These are phyloP conservation scores for Myrica gale DNA, from an alignment of 306 rosid genomes.

Conservation along the genomic window DNA sequence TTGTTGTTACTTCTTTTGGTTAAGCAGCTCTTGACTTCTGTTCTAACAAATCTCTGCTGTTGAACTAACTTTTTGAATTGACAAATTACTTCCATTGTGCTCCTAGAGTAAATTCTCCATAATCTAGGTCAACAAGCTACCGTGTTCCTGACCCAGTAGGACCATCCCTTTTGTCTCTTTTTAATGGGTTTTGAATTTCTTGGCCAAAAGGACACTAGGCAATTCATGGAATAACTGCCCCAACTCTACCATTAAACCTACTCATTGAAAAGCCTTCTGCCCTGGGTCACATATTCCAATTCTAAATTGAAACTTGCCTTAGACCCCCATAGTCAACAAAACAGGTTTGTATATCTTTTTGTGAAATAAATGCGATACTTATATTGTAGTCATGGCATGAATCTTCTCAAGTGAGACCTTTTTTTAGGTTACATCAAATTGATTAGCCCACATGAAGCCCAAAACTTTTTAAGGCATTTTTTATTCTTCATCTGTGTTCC, in stretches of 20 bases:
- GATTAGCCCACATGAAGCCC: background rate
- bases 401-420: background rate
- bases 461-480: background rate
- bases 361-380: background rate
- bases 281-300: background rate
- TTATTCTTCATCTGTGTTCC: background rate
- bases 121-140: background rate
- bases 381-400: background rate
- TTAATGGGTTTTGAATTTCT: background rate
- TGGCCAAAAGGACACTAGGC: background rate
- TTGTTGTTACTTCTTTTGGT: background rate
- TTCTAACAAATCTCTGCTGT: background rate
- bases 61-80: background rate
- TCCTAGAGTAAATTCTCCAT: background rate
- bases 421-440: background rate
- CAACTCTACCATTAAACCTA: background rate
- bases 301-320: background rate
- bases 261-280: background rate
- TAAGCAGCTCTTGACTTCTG: background rate
- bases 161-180: background rate
- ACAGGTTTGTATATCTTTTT: no score
- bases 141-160: background rate
- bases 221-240: background rate
- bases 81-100: background rate
- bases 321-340: background rate